Base-by-base conservation (phyloP, 768 basidiomycete genomes). In the Lactarius hengduanensis region DNA sequence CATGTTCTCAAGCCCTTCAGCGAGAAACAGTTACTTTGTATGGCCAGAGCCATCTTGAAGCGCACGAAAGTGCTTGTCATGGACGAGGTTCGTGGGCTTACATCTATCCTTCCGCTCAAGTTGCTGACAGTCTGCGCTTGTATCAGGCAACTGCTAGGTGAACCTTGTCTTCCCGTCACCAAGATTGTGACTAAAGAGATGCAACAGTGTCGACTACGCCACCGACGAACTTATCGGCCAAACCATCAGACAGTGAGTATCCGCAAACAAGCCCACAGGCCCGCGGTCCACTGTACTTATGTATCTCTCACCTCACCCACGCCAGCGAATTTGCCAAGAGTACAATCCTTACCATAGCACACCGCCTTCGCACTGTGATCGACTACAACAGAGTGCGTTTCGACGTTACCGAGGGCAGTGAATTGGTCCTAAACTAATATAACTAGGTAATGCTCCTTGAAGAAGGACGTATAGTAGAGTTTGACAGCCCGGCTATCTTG, bases 191-290 rank as follows among this genome's bases (percentile, higher is more conserved):
- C 43, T 62, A 34, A 34, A 9, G 15, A 62, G 20, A 38, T 59
- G 47, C 4, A 57, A 38, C 45, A 84, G 83, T 67, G 91, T 92
- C 57, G 91, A 92, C 74, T 91, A 94, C 74, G 91, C 91, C 26
- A 94, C 94, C 0, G 92, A 96, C 73, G 92, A 94, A 72, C 80
- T 94, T 3, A 95, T 92, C 70, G 82, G 88, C 40, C 89, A 89
- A 73, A 91, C 90, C 4, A 92, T 92, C 55, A 78, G 89, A 78
- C 84, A 87, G 91, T 92, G 72, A 73, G 87, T 79, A 6, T 43
- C 41, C 28, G 16, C 3, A 56, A 28, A 22, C 59, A 7, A 1
- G 26, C 11, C 36, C 36, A 36, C 10, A 11, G 10, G 36, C 36
- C 36, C 36, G 8, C 7, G 11, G 36, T 20, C 40, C 18, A 54